phyloP scores from a whole-genome alignment of 2,329 filamentous ascomycete genomes.

The Penicillium aurantiogriseum region DNA sequence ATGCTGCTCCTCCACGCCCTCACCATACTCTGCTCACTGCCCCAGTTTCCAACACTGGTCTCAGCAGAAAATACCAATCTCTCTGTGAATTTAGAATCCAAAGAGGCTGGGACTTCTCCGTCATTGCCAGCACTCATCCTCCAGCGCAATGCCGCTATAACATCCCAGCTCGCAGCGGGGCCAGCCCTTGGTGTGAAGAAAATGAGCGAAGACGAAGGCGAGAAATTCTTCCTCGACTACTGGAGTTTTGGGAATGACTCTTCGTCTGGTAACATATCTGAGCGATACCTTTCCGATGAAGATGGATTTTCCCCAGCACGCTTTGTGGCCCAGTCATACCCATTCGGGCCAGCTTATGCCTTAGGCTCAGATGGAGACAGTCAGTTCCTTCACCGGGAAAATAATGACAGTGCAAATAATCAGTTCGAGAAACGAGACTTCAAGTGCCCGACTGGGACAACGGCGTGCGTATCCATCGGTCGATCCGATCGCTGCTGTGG shows the following conservation, averaged over 20 bases:
- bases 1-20: background rate
- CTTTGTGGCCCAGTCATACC: constrained; percentile 16
- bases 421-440: constrained; percentile 45
- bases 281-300: constrained; percentile 2
- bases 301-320: background rate
- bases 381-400: no score
- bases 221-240: constrained; percentile 50
- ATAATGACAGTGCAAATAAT: background rate
- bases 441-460: constrained; percentile 57
- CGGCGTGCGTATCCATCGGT: constrained; percentile 54
- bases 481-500: constrained; percentile 60
- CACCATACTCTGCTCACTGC: background rate
- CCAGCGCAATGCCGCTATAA: constrained; percentile 31
- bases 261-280: constrained; percentile 12
- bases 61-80: background rate
- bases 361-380: no score
- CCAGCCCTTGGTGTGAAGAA: constrained; percentile 39
- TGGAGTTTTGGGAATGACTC: constrained; percentile 37
- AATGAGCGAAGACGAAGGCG: constrained; percentile 47
- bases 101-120: background rate
- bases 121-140: constrained; percentile 5
- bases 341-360: constrained; percentile 10
- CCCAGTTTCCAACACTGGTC: background rate
- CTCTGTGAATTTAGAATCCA: background rate
- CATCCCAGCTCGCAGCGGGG: constrained; percentile 28